Base-by-base conservation (phyloP, 2,329 filamentous ascomycete genomes). In the Cordyceps sp. region DNA sequence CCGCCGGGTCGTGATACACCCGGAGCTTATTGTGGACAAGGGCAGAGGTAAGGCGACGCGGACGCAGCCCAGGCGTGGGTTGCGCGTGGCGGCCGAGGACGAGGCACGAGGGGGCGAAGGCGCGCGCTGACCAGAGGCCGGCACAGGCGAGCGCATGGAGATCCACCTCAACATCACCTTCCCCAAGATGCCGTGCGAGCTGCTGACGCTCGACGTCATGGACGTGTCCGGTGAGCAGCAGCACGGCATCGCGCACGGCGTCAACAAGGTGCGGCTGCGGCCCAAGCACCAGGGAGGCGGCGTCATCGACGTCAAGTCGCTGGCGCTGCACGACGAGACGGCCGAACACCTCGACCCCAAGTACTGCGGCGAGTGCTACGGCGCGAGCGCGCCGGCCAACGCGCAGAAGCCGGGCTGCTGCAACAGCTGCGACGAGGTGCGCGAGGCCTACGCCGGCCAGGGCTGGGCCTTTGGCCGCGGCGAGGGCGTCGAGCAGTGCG, bases 151-250 rank as follows among this genome's bases (percentile, higher is more conserved):
- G 66, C 84, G 88, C 57, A 96, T 98, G 88, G 90, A 96, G 55
- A 98, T 98, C 42, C 85, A 93, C 54, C 71, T 98, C 57, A 98
- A 98, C 62, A 77, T 98, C 37, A 90, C 84, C 29, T 98, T 98
- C 53, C 90, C 90, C 9, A 76, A 77, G 39, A 71, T 98, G 43
- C 90, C 90, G 9, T 98, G 90, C 61, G 88, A 96, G 57, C 73
- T 98, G 32, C 66, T 96, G 42, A 94, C 90, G 10, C 76, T 98
- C 45, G 90, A 98, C 54, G 88, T 98, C 35, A 98, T 98, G 90
- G 90, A 98, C 58, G 88, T 96, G 18, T 93, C 85, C 16, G 90
- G 90, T 40, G 90, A 98, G 57, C 80, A 94, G 50, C 90, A 98
- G 55, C 82, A 86, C 45, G 90, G 88, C 32, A 81, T 98, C 36